phyloP scores from a whole-genome alignment of 306 rosid genomes.

The Lathyrus oleraceus region DNA sequence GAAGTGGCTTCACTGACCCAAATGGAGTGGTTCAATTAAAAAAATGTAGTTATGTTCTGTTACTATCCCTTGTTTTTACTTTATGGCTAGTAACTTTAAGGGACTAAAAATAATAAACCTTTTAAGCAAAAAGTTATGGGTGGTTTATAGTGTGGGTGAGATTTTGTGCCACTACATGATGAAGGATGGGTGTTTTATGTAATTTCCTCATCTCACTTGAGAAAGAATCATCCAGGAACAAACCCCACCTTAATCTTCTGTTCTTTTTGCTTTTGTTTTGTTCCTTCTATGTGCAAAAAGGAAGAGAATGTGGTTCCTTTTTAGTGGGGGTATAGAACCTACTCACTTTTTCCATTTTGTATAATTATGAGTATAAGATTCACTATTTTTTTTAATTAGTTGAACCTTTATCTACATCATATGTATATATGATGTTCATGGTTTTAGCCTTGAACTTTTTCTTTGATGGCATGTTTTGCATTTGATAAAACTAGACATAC shows the following conservation, averaged over 20 bases:
- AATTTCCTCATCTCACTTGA: slow-evolving; percentile 31
- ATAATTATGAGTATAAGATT: slow-evolving; percentile 47
- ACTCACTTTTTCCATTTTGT: slow-evolving; percentile 28
- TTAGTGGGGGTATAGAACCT: slow-evolving; percentile 48
- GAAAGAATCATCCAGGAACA: slow-evolving; percentile 50
- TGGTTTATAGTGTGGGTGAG: slow-evolving; percentile 46
- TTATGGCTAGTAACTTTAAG: slow-evolving; percentile 37
- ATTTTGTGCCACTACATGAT: slow-evolving; percentile 40
- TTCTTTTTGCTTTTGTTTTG: slow-evolving; percentile 12
- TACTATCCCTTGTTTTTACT: slow-evolving; percentile 37
- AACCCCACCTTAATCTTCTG: slow-evolving; percentile 41
- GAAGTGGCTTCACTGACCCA: slow-evolving; percentile 28
- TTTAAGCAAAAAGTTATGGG: not conserved
- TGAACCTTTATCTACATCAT: slow-evolving; percentile 14
- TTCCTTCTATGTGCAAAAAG: slow-evolving; percentile 22
- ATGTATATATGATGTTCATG: not conserved
- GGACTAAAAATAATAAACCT: slow-evolving; percentile 32
- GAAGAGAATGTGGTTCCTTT: slow-evolving; percentile 67
- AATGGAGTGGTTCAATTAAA: slow-evolving; percentile 36
- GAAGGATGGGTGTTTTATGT: slow-evolving; percentile 26
- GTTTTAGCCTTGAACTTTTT: not conserved
- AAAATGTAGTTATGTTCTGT: slow-evolving; percentile 19
- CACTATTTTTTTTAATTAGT: slow-evolving; percentile 45
- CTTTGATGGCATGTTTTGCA: not conserved
- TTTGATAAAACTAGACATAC: not conserved